These are phyloP conservation scores for Forsythia viridissima DNA, from an alignment of 257 asterid species.

Conservation along the genomic window DNA sequence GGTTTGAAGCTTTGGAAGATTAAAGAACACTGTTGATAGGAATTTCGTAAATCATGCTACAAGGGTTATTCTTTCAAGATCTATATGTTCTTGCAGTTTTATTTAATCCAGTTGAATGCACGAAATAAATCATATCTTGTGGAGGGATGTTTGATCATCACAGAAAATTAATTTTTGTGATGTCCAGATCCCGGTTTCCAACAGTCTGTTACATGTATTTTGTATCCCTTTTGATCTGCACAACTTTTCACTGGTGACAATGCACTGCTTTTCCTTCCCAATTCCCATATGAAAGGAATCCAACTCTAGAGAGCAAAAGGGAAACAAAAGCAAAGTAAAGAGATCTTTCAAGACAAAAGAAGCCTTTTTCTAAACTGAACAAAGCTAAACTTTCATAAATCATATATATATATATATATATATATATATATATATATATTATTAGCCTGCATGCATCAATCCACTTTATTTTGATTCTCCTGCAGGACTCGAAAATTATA, in stretches of 20 bases:
- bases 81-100: too few relatives aligned
- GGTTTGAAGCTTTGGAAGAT: too few relatives aligned
- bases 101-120: too few relatives aligned
- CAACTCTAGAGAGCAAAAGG: constrained; percentile 15
- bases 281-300: constrained; percentile 70
- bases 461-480: constrained; percentile 69
- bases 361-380: constrained; percentile 44
- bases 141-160: too few relatives aligned
- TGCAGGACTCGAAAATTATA: constrained; percentile 15
- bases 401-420: neutral
- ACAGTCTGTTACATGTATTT: constrained; percentile 9
- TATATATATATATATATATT: too few relatives aligned
- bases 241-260: constrained; percentile 17
- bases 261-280: constrained; percentile 54
- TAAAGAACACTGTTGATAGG: too few relatives aligned
- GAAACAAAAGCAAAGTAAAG: constrained; percentile 30
- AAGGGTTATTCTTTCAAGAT: too few relatives aligned
- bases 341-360: constrained; percentile 45
- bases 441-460: constrained; percentile 24
- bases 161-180: too few relatives aligned
- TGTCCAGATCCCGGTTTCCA: too few relatives aligned
- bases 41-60: too few relatives aligned
- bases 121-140: too few relatives aligned
- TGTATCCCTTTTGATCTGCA: neutral
- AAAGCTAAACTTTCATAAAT: constrained; percentile 43